Base-by-base conservation (phyloP, 108 stramenopile species). In the Nannochloropsis oceanica region DNA sequence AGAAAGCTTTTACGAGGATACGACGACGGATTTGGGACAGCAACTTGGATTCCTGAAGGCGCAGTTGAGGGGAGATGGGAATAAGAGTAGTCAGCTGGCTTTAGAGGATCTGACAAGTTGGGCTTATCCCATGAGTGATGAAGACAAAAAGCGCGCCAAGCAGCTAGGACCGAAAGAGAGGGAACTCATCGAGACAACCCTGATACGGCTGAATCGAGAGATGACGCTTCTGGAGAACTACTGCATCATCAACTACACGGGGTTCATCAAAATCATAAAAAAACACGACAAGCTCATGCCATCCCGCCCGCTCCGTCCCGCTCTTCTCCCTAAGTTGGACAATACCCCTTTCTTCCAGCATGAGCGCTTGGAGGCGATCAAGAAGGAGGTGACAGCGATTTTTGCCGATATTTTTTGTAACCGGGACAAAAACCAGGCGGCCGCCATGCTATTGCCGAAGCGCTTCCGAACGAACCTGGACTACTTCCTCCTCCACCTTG, bases 191-290 rank as follows among this genome's bases (percentile, higher is more conserved):
- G 24, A 59, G 2, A 14, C 26, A 13, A 26, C 50, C 25, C 3
- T 84, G 24, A 26, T 44, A 13, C 50, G 44, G 12, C 25, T 50
- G 26, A 44, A 50, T 26, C 25, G 44, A 12, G 83, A 84, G 9
- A 24, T 44, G 26, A 26, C n/a, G 11, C 44, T 44, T 1, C 50
- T 84, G 44, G 14, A 44, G 43, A 95, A 96, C 83, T 96, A 87
- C 87, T 87, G 93, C 27, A 94, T 96, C 82, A 92, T 95, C 93
- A 96, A 96, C 86, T 95, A 93, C 82, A 95, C 96, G 8, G 96
- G 94, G 12, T 95, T 95, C 89, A 91, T 95, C 81, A 96, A 96
- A 87, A 95, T 96, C 83, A 87, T 94, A 22, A 96, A 96, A 84
- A 96, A 96, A 87, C 91, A 93, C 87, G 94, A 95, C 91, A 96